Evolutionary conservation across 371 early-diverging fungal species (phyloP), one percentile per base, ranked within the genome.

Genomic region (Mortierella sp.): DNA sequence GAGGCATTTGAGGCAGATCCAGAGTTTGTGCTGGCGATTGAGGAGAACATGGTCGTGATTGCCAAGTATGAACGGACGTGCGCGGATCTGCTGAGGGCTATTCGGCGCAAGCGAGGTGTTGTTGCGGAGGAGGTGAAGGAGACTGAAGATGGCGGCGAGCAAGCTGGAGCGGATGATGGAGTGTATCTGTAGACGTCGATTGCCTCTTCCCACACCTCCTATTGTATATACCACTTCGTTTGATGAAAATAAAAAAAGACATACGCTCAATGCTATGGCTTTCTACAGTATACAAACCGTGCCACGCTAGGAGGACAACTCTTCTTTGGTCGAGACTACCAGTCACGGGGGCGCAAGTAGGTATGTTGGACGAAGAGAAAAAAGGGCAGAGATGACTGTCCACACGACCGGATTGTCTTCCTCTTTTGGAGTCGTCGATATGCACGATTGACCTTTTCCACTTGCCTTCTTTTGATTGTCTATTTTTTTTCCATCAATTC

Each of bases 1-100:
- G 41, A 32, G 1, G 46, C 35, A 14, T n/a, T 68, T 3, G 76
- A 76, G 16, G 75, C 82, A 7, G 86, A 86, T 49, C 87, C 87
- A 35, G 87, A 86, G 63, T 86, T 86, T 75, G 58, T 86, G 55
- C 27, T 80, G 38, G 87, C 87, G 63, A 82, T 86, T 44, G 83
- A 86, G 32, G 87, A 86, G 55, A 86, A 86, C 74, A 68, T 77
- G 56, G 80, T 27, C 12, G 78, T 86, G 68, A 82, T 86, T 44
- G 75, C 55, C 0, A 86, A 86, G 63, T 86, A 86, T 21, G 80
- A 82, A 27, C 46, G 51, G 51, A 80, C 78, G 0, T 86, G 87
- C 35, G 75, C 65, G 12, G 70, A 77, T 4, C 54, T 86, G 63
- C 75, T 27, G 74, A 58, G 35, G 11, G 80, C 77, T 7, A 82